Evolutionary conservation across 2,329 filamentous ascomycete species (phyloP).

Genomic region (Apiospora arundinis): DNA sequence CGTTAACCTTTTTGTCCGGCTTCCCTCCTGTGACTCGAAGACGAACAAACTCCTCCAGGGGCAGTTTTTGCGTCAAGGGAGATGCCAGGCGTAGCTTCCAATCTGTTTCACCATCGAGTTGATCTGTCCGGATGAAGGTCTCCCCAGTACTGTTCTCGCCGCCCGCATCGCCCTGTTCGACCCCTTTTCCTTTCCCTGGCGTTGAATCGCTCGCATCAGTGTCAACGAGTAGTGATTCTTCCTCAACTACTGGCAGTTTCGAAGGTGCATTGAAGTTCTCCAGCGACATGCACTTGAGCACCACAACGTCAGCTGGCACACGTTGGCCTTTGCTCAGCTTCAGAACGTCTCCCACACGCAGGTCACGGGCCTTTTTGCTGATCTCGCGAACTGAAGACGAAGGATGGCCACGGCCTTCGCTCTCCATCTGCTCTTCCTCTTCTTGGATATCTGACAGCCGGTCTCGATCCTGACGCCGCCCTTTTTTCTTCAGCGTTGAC

Average conservation of each 20-base stretch:
- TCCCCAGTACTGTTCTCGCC: slow-evolving; percentile 65
- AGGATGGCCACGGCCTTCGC: slow-evolving; percentile 46
- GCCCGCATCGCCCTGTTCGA: slow-evolving; percentile 40
- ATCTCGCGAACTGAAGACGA: slow-evolving; percentile 68
- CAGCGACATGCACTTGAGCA: slow-evolving; percentile 78
- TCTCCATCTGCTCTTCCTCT: slow-evolving; percentile 65
- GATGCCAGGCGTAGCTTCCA: slow-evolving; percentile 96
- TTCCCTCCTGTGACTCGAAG: slow-evolving; percentile 81
- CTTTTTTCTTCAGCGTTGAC: slow-evolving; percentile 43
- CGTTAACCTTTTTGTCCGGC: slow-evolving; percentile 92
- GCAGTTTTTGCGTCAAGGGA: slow-evolving; percentile 80
- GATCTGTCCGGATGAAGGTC: slow-evolving; percentile 96
- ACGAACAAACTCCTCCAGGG: slow-evolving; percentile 73
- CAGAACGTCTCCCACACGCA: slow-evolving; percentile 95
- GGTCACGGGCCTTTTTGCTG: slow-evolving; percentile 81
- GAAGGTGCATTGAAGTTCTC: slow-evolving; percentile 50
- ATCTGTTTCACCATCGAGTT: slow-evolving; percentile 96
- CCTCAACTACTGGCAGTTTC: slow-evolving; percentile 37
- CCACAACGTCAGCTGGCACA: slow-evolving; percentile 92
- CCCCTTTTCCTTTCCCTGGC: slow-evolving; percentile 45
- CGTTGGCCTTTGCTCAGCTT: slow-evolving; percentile 91
- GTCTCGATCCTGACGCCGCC: slow-evolving; percentile 46
- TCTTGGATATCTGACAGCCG: slow-evolving; percentile 71
- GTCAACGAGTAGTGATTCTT: slow-evolving; percentile 48
- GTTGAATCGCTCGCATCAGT: slow-evolving; percentile 33